A percentile compares a stretch with the other conserved stretches of the same genome.
Evolutionary conservation across 768 basidiomycete species (phyloP).

Genomic region (Clitopilus hobsonii): DNA sequence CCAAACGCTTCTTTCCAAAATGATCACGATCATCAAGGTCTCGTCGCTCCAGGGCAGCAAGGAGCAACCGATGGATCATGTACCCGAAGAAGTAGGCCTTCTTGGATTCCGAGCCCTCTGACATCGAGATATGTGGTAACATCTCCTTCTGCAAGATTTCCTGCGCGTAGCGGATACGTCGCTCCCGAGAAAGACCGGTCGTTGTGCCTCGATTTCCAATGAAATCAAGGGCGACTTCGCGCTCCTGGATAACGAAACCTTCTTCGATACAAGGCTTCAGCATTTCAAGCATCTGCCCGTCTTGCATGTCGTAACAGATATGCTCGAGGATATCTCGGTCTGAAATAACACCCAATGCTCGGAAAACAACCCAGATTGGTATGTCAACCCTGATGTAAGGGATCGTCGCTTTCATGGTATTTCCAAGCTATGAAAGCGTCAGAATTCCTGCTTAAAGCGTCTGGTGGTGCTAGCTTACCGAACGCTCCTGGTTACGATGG

Average conservation of each 20-base stretch:
- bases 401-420: constrained; percentile 94
- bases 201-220: constrained; percentile 98
- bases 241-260: constrained; percentile 96
- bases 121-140: constrained; percentile 95
- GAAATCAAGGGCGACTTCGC: constrained; percentile 95
- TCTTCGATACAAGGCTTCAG: constrained; percentile 98
- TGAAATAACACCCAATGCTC: constrained; percentile 94
- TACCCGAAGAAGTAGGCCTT: constrained; percentile 99
- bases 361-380: constrained; percentile 98
- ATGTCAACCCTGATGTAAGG: constrained; percentile 99
- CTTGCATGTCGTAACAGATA: constrained; percentile 97
- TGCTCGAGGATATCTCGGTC: constrained; percentile 97
- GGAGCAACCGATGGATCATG: constrained; percentile 94
- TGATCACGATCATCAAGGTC: constrained; percentile 99
- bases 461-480: constrained; percentile 45
- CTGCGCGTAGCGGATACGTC: constrained; percentile 92
- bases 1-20: constrained; percentile 96
- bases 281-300: constrained; percentile 96
- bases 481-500: constrained; percentile 82
- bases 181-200: constrained; percentile 85
- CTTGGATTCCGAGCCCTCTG: constrained; percentile 93
- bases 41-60: constrained; percentile 90
- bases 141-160: constrained; percentile 99
- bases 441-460: constrained; percentile 8
- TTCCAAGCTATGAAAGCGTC: constrained; percentile 56